Conservation (phyloP, 1,284 basidiomycete genomes). For the Naganishia sp. region DNA sequence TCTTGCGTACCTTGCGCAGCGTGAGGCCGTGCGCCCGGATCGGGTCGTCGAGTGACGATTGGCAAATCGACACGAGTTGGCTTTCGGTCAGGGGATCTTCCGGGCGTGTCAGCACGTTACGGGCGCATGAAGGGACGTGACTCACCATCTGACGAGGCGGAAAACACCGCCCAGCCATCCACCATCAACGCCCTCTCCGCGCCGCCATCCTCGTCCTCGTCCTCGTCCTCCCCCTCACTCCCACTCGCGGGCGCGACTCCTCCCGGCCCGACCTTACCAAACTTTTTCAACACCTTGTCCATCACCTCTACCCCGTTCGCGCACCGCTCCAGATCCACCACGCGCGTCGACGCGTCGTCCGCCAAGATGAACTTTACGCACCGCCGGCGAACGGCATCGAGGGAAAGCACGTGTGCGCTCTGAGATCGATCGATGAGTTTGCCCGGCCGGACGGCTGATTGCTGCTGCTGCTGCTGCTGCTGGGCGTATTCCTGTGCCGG, state of each 20-base stretch:
- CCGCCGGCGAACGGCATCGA: constrained; percentile 76
- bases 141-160: not conserved
- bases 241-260: constrained; percentile 37
- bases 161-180: constrained; percentile 83
- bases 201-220: constrained; percentile 60
- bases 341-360: constrained; percentile 71
- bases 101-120: not conserved
- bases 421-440: not conserved
- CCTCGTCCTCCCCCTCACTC: constrained; percentile 58
- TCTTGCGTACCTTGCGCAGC: constrained; percentile 61
- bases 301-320: constrained; percentile 78
- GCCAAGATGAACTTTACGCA: constrained; percentile 81
- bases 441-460: not conserved
- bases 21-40: constrained; percentile 80
- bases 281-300: constrained; percentile 82
- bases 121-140: not conserved
- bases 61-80: constrained; percentile 81
- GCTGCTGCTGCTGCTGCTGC: constrained; percentile 18
- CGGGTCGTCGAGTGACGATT: constrained; percentile 75
- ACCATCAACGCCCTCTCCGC: constrained; percentile 69
- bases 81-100: constrained; percentile 74
- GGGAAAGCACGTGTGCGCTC: constrained; percentile 56
- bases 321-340: constrained; percentile 77
- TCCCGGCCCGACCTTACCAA: constrained; percentile 63
- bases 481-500: constrained; percentile 9